Base-by-base conservation (phyloP, 2,329 filamentous ascomycete genomes). In the Aureobasidium sp. region DNA sequence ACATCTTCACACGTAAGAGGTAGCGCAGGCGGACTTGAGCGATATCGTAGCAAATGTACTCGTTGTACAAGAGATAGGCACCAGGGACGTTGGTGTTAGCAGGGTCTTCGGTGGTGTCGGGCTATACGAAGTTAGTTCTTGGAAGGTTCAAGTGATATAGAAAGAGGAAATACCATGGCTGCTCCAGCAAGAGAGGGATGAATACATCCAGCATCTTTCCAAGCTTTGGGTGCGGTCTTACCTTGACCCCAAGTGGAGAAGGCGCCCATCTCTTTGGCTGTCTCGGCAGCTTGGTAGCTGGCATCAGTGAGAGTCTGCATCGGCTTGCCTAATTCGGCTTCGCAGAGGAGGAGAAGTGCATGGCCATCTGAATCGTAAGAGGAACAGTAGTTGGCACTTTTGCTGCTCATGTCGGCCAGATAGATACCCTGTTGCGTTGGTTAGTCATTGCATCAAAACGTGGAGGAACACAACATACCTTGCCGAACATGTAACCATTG, bases 331-430 rank as follows among this genome's bases (percentile, higher is more conserved):
- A 96, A 81, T 74, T 91, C 88, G 4, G 89, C 90, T 69, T 96
- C 91, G 68, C 91, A 95, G 1, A 96, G 85, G 19, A 96, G 80
- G 4, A 96, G 78, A 3, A 96, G 78, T 0, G 86, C 91, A 24
- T 85, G 84, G 22, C 84, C 82, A n/a, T 81, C 82, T n/a, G 87
- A 88, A 63, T 56, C 44, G 47, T 64, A 60, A 1, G 65, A 39
- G 58, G 74, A 81, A 71, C 90, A 94, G 76, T 96, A 96, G 68
- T 84, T 84, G 17, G 90, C 90, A 2, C 87, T 91, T 75, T 95
- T 96, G 71, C 84, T 88, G 0, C 85, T 88, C 81, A 91, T 91
- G 69, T 95, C 90, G 2, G 90, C 90, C 2, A 96, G 82, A 70
- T 96, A 96, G 50, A 96, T 88, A 48, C 91, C 61, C 57, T 50